A percentile compares a stretch with the other conserved stretches of the same genome.
phyloP scores from a whole-genome alignment of 1,284 basidiomycete genomes.

The Tausonia pullulans region DNA sequence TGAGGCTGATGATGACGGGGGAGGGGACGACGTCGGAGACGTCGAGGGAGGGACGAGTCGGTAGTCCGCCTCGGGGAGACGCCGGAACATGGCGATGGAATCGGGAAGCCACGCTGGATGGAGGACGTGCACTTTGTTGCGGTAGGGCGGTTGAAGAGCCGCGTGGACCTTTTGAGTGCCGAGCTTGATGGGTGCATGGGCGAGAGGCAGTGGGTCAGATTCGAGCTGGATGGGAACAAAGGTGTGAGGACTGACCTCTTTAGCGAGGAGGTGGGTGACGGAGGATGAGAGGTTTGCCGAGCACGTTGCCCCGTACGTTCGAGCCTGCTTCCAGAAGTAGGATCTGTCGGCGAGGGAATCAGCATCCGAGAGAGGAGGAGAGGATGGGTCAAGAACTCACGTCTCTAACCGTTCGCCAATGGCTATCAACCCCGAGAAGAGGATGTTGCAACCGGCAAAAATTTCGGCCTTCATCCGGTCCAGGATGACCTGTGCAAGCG shows the following conservation, averaged over 20 bases:
- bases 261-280: slow-evolving; percentile 84
- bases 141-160: slow-evolving; percentile 46
- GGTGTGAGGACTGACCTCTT: slow-evolving; percentile 46
- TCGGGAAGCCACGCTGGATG: slow-evolving; percentile 81
- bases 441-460: slow-evolving; percentile 61
- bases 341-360: slow-evolving; percentile 38
- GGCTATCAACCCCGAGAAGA: slow-evolving; percentile 91
- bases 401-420: slow-evolving; percentile 62
- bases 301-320: slow-evolving; percentile 78
- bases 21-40: background rate
- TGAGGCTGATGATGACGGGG: slow-evolving; percentile 8
- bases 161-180: slow-evolving; percentile 84
- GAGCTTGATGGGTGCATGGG: slow-evolving; percentile 38
- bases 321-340: slow-evolving; percentile 78
- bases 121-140: slow-evolving; percentile 64
- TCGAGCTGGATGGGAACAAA: slow-evolving; percentile 7
- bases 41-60: slow-evolving; percentile 10
- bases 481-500: slow-evolving; percentile 56
- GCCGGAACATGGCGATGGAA: slow-evolving; percentile 64
- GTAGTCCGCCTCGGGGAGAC: slow-evolving; percentile 25
- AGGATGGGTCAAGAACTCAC: slow-evolving; percentile 22
- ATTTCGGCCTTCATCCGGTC: slow-evolving; percentile 63
- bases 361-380: background rate
- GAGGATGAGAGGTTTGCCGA: slow-evolving; percentile 52
- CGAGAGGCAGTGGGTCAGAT: slow-evolving; percentile 13